Conservation (phyloP, 176 grass and related monocot species). For the Thinopyrum elongatum region DNA sequence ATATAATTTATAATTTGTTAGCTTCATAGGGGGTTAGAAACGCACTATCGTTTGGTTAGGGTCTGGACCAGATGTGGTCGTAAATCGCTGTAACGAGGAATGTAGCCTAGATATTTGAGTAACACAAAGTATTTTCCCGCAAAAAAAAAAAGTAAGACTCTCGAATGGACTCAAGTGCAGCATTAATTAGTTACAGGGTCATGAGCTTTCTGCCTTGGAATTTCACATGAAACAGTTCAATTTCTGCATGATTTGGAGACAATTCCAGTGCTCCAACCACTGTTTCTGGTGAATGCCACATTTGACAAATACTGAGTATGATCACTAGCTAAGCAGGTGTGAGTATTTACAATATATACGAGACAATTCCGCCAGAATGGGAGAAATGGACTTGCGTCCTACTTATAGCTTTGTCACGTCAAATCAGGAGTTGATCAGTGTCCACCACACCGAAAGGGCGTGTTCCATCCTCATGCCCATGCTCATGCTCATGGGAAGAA, state of each 20-base stretch:
- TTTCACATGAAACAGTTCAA: neutral
- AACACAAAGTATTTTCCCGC: too few relatives aligned
- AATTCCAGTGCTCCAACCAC: neutral
- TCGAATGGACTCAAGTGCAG: neutral
- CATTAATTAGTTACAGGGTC: neutral
- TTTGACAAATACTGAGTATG: neutral
- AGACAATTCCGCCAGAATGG: constrained; percentile 11
- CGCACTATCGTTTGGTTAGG: too few relatives aligned
- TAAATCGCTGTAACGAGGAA: too few relatives aligned
- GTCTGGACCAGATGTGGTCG: too few relatives aligned
- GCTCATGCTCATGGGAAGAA: constrained; percentile 18
- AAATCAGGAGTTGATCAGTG: neutral
- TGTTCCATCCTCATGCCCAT: constrained; percentile 10
- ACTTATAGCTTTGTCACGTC: constrained; percentile 23
- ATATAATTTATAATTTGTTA: too few relatives aligned
- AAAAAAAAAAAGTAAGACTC: neutral
- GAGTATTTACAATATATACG: constrained; percentile 12
- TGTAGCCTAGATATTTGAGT: too few relatives aligned
- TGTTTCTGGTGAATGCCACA: neutral
- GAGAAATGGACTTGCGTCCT: constrained; percentile 38
- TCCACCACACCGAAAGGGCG: neutral
- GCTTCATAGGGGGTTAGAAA: too few relatives aligned
- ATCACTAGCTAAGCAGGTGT: constrained; percentile 15
- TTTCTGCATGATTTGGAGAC: neutral
- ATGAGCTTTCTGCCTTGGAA: neutral